Evolutionary conservation across 1,139 yeast species (phyloP).

Genomic region (Scheffersomyces segobiensis): DNA sequence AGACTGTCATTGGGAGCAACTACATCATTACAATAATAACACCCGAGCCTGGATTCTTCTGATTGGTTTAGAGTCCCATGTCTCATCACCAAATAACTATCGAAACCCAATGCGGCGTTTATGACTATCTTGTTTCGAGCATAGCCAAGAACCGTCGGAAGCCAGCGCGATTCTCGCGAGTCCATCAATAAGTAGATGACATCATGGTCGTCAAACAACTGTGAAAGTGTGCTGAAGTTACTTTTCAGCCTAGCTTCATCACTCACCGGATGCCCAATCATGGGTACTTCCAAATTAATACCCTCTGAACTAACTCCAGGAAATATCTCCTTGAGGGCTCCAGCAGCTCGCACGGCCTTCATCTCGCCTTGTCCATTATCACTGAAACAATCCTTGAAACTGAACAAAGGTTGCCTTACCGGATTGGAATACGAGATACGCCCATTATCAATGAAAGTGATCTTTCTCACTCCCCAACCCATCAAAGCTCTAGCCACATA

Average conservation of each 20-base stretch:
- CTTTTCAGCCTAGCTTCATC: slow-evolving; percentile 49
- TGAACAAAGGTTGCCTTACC: slow-evolving; percentile 86
- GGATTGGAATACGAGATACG: slow-evolving; percentile 90
- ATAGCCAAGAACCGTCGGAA: slow-evolving; percentile 81
- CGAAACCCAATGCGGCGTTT: slow-evolving; percentile 95
- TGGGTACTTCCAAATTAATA: slow-evolving; percentile 72
- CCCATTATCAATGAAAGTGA: slow-evolving; percentile 90
- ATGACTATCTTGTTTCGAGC: slow-evolving; percentile 70
- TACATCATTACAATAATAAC: slow-evolving; percentile 94
- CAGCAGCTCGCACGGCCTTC: slow-evolving; percentile 80
- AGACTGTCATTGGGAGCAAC: slow-evolving; percentile 90
- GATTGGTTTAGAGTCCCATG: slow-evolving; percentile 57
- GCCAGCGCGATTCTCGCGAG: slow-evolving; percentile 94
- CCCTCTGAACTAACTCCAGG: slow-evolving; percentile 77
- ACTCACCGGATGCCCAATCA: slow-evolving; percentile 88
- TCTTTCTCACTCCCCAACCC: slow-evolving; percentile 90
- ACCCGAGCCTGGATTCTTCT: slow-evolving; percentile 58
- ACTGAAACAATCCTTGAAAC: slow-evolving; percentile 70
- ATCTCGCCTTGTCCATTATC: slow-evolving; percentile 59
- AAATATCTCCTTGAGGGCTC: slow-evolving; percentile 65
- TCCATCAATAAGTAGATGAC: slow-evolving; percentile 82
- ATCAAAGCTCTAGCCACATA: slow-evolving; percentile 81
- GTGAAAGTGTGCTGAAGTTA: slow-evolving; percentile 53
- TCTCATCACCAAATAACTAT: slow-evolving; percentile 87
- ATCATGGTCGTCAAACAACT: slow-evolving; percentile 69